Percentiles rank a stretch among this genome's conserved stretches.
Evolutionary conservation across 345 rosid genomes (phyloP).

Genomic region (Hirschfeldia incana): DNA sequence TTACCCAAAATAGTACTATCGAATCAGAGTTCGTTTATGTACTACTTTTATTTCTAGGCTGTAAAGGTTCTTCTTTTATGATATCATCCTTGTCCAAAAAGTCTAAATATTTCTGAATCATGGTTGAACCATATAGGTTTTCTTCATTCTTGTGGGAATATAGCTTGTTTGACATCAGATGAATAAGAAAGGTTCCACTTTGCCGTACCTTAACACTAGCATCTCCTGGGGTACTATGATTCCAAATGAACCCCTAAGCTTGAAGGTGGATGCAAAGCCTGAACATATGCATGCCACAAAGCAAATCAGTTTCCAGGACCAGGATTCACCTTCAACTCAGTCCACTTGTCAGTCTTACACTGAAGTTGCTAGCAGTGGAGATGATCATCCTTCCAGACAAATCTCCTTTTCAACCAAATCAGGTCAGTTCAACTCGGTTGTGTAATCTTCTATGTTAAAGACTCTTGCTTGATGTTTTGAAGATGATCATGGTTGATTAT

Average conservation of each 20-base stretch:
- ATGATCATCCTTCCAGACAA: conserved; percentile 41
- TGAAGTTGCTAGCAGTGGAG: conserved; percentile 56
- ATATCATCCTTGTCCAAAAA: neutral
- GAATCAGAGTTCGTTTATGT: conserved; percentile 18
- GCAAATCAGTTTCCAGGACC: conserved; percentile 60
- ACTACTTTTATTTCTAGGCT: conserved; percentile 6
- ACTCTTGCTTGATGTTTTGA: conserved; percentile 19
- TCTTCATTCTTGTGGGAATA: neutral
- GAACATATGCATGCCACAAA: conserved; percentile 43
- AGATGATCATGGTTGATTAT: conserved; percentile 5
- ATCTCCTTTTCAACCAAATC: conserved; percentile 33
- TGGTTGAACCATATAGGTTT: conserved; percentile 4
- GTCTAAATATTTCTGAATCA: neutral
- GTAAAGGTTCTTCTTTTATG: neutral
- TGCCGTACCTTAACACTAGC: conserved; percentile 43
- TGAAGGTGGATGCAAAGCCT: conserved; percentile 51
- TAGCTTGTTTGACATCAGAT: conserved; percentile 29
- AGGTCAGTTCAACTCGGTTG: conserved; percentile 17
- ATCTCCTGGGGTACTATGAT: conserved; percentile 42
- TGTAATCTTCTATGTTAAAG: neutral
- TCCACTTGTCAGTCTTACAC: conserved; percentile 68
- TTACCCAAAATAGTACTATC: conserved; percentile 34
- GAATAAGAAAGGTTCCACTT: conserved; percentile 44
- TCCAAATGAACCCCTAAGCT: conserved; percentile 50
- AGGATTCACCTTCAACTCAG: conserved; percentile 67